Conservation (phyloP, 352 stramenopile species). For the Pythium vanterpoolii region DNA sequence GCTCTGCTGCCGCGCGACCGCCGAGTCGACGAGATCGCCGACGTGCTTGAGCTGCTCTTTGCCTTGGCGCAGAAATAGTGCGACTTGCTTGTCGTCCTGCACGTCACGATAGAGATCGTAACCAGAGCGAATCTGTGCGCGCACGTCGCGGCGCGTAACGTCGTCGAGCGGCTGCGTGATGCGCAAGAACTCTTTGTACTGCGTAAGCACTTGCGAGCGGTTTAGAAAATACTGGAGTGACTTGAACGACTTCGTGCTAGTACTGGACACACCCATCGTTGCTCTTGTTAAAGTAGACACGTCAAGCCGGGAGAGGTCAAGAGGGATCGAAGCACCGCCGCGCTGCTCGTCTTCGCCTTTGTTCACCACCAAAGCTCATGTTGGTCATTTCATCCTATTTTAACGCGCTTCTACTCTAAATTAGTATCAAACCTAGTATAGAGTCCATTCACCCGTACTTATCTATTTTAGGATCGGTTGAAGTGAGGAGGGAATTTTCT, state of each 20-base stretch:
- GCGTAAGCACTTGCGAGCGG: conserved; percentile 48
- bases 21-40: conserved; percentile 61
- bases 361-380: neutral
- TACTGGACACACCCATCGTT: conserved; percentile 10
- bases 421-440: neutral
- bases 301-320: neutral
- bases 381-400: neutral
- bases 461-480: conserved; percentile 6
- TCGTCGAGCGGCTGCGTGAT: conserved; percentile 43
- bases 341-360: neutral
- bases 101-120: conserved; percentile 52
- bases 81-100: conserved; percentile 49
- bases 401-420: neutral
- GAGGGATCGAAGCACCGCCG: neutral
- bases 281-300: neutral
- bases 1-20: conserved; percentile 44
- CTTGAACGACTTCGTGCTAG: conserved; percentile 36
- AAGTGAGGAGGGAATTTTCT: conserved; percentile 12
- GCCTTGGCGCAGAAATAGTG: conserved; percentile 45
- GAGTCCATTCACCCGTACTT: neutral
- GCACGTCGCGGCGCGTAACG: conserved; percentile 49
- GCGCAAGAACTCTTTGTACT: conserved; percentile 67
- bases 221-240: conserved; percentile 80
- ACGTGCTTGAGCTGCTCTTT: conserved; percentile 69
- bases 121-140: conserved; percentile 52